phyloP scores from a whole-genome alignment of 495 filamentous ascomycete genomes.

The Sabuloglossum arenarium region DNA sequence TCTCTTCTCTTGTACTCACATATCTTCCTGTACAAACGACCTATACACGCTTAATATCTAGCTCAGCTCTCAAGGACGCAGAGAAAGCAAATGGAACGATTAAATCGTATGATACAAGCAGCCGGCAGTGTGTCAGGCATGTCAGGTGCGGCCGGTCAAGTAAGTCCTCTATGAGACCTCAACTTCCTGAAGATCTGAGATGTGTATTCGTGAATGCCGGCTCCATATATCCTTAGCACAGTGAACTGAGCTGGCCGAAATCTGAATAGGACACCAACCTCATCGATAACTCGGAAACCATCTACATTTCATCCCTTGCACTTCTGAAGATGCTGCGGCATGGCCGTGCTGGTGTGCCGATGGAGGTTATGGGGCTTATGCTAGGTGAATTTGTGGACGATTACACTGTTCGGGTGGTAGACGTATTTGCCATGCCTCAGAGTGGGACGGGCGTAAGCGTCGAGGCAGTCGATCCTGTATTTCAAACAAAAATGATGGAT shows the following conservation, averaged over 20 bases:
- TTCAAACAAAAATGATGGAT: slow-evolving; percentile 99
- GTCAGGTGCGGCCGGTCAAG: slow-evolving; percentile 2
- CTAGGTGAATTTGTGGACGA: slow-evolving; percentile 97
- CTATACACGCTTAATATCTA: not conserved
- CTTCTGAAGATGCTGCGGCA: slow-evolving; percentile 97
- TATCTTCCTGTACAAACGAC: not conserved
- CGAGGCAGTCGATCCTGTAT: slow-evolving; percentile 93
- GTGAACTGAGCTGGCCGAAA: not conserved
- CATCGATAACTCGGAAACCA: slow-evolving; percentile 97
- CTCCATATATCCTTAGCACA: not conserved
- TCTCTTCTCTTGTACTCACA: not conserved
- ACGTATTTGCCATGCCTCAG: slow-evolving; percentile 99
- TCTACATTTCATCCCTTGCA: slow-evolving; percentile 95
- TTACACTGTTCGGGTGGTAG: slow-evolving; percentile 91
- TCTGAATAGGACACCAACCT: slow-evolving; percentile 59
- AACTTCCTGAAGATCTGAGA: not conserved
- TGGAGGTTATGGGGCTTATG: slow-evolving; percentile 99
- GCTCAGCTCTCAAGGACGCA: not conserved
- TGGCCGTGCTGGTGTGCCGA: slow-evolving; percentile 89
- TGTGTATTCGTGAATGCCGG: not conserved
- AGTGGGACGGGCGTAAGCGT: slow-evolving; percentile 96
- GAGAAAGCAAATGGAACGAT: slow-evolving; percentile 5
- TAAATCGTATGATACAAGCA: slow-evolving; percentile 7
- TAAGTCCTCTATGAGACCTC: not conserved
- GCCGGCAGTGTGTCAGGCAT: slow-evolving; percentile 6